Base-by-base conservation (phyloP, 1,284 basidiomycete species). In the Pulchroboletus neoregius region DNA sequence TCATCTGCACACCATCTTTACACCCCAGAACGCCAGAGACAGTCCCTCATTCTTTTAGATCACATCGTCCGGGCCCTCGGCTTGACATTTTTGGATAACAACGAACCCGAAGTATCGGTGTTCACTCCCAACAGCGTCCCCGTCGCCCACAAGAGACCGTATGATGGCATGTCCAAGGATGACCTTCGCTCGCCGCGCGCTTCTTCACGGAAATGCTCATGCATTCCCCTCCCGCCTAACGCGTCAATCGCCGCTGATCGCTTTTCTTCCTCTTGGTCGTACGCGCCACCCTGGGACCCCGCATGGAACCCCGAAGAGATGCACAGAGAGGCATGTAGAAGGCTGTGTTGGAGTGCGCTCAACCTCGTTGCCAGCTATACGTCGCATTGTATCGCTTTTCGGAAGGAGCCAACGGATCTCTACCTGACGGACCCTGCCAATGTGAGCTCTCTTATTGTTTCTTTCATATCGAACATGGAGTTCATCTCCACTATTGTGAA, bases 331-430 rank as follows among this genome's bases (percentile, higher is more conserved):
- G 82, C 87, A 57, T 79, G 77, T 45, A 75, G 87, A 26, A 69
- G 87, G 28, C 67, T 89, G 22, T 85, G 82, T 57, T 90, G 87
- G 87, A 75, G 76, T 50, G 77, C 87, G 16, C 72, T 89, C 42
- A 75, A 75, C 49, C 73, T 89, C 24, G 74, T 82, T 40, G 78
- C 84, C 7, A 77, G 73, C 46, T 79, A 84, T 58, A 78, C 80
- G 22, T 75, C 79, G 16, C 80, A 82, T 54, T 82, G 82, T 56
- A 76, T 79, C 24, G 80, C 80, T 3, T 78, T 84, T 62, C 74
- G 79, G 49, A 72, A 74, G 48, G 72, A 76, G 36, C 75, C 76
- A 11, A 71, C 76, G 13, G 66, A 72, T 22, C 75, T 88, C 40
- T 78, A 70, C 49, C 58, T 87, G 38, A 74, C 74, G 15, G 75